Base-by-base conservation (phyloP, 768 basidiomycete species). In the Pleurotus cornucopiae region DNA sequence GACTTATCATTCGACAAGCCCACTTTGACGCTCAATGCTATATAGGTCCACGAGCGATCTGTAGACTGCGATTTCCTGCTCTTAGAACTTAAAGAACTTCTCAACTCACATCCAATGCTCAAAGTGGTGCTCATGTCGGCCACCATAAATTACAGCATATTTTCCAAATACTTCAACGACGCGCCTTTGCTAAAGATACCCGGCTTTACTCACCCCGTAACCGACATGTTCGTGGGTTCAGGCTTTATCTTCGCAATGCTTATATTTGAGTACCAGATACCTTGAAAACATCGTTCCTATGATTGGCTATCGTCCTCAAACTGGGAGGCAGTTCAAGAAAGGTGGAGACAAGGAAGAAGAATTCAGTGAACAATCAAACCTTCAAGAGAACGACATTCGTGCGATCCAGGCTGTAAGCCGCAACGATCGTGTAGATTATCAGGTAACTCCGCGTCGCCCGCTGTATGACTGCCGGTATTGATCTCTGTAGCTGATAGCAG, bases 91-190 rank as follows among this genome's bases (percentile, higher is more conserved):
- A 84, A 86, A 57, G 88, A 92, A 62, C 71, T 97, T 12, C 68
- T 96, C 45, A 73, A 73, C 58, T 76, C 67, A 16, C 86, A 92
- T 63, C 70, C 75, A 18, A 79, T 68, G 1, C 77, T 97, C 62
- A 94, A 90, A 66, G 78, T 98, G 18, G 71, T 95, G 18, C 77
- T 96, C 46, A 97, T 97, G 94, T 93, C 90, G 30, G 95, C 95
- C 4, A 98, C 95, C 0, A 95, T 96, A 69, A 95, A 97, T 63
- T 91, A 94, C 58, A 78, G 90, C 59, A 82, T 77, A n/a, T 94
- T 94, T 62, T 74, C 86, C 47, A 77, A 81, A 55, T 98, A 98
- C 67, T 97, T 96, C 65, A 68, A 82, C 49, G 77, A 81, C 18
- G 92, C 93, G 2, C 93, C 95, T 1, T 75, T 91, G 46, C 72